These are phyloP conservation scores for Spergularia azorica DNA, from an alignment of 179 eudicot genomes.

Conservation along the genomic window DNA sequence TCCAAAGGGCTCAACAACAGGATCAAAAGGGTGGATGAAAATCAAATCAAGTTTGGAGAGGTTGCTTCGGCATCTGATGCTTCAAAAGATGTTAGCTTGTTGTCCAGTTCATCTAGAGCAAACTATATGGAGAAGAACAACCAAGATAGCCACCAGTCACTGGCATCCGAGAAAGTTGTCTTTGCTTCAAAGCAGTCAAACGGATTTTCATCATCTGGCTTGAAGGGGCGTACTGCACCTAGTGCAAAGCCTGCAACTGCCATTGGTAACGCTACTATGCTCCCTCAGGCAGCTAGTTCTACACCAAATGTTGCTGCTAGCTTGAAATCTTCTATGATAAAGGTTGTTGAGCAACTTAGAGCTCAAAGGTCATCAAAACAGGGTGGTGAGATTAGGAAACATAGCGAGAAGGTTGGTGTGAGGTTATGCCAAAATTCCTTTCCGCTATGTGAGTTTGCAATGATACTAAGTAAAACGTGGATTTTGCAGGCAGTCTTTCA, in stretches of 20 bases:
- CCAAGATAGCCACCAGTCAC: slow-evolving; percentile 18
- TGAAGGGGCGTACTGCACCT: slow-evolving; percentile 29
- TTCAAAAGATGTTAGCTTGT: slow-evolving; percentile 25
- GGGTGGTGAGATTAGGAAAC: slow-evolving; percentile 42
- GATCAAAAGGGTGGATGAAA: slow-evolving; percentile 21
- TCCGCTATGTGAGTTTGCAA: slow-evolving; percentile 1
- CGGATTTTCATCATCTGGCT: slow-evolving; percentile 33
- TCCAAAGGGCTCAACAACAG: slow-evolving; percentile 17
- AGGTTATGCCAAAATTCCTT: slow-evolving; percentile 13
- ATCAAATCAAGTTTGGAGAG: slow-evolving; percentile 25
- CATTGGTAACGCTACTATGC: slow-evolving; percentile 21
- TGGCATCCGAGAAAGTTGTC: slow-evolving; percentile 29
- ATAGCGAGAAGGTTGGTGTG: slow-evolving; percentile 49
- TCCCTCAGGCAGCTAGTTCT: slow-evolving; percentile 29
- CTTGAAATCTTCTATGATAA: slow-evolving; percentile 51
- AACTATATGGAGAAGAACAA: slow-evolving; percentile 11
- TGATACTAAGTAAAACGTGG: slow-evolving; percentile 17
- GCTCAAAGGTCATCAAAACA: slow-evolving; percentile 42
- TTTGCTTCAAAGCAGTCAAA: slow-evolving; percentile 31
- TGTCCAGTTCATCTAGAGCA: slow-evolving; percentile 27
- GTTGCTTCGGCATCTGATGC: slow-evolving; percentile 16
- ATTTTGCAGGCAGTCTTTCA: slow-evolving; percentile 24
- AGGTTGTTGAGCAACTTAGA: slow-evolving; percentile 58
- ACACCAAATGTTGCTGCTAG: slow-evolving; percentile 37
- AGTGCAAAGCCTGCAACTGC: slow-evolving; percentile 32